A percentile compares a stretch with the other conserved stretches of the same genome.
These are phyloP conservation scores for Saccharomyces hybrid DNA, from an alignment of 1,139 yeast species.

Conservation along the genomic window DNA sequence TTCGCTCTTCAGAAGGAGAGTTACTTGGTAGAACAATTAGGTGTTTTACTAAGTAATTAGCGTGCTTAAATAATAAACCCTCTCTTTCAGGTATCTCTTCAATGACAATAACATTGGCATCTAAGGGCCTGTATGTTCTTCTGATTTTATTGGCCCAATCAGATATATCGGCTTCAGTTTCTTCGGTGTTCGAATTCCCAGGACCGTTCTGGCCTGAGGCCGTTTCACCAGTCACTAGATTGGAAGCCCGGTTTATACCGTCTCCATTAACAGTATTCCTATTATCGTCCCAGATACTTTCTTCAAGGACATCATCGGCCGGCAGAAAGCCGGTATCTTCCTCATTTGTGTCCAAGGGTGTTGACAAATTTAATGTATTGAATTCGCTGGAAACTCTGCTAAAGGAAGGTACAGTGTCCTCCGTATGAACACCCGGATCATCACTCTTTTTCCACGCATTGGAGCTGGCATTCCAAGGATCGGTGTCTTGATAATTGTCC, in stretches of 20 bases:
- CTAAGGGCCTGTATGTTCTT: conserved; percentile 45
- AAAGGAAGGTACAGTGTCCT: not conserved
- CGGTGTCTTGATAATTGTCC: not conserved
- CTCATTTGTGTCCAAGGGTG: not conserved
- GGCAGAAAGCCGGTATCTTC: not conserved
- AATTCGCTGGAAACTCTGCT: not conserved
- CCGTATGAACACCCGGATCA: not conserved
- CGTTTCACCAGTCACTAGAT: not conserved
- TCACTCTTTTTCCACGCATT: not conserved
- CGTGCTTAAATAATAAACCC: conserved; percentile 83
- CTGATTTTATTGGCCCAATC: conserved; percentile 28
- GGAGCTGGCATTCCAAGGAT: not conserved
- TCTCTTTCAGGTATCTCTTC: conserved; percentile 83
- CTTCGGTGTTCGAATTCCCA: not conserved
- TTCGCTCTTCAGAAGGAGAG: conserved; percentile 38
- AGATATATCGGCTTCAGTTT: not conserved
- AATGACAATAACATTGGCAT: conserved; percentile 52
- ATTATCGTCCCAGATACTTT: conserved; percentile 3
- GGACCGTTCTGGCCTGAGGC: not conserved
- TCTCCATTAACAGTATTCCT: not conserved
- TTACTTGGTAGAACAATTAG: conserved; percentile 39
- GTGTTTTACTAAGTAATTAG: conserved; percentile 67
- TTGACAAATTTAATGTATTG: not conserved
- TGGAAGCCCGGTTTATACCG: not conserved
- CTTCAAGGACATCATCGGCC: not conserved